phyloP scores from a whole-genome alignment of 768 basidiomycete genomes.

The Leccinum variicolor region DNA sequence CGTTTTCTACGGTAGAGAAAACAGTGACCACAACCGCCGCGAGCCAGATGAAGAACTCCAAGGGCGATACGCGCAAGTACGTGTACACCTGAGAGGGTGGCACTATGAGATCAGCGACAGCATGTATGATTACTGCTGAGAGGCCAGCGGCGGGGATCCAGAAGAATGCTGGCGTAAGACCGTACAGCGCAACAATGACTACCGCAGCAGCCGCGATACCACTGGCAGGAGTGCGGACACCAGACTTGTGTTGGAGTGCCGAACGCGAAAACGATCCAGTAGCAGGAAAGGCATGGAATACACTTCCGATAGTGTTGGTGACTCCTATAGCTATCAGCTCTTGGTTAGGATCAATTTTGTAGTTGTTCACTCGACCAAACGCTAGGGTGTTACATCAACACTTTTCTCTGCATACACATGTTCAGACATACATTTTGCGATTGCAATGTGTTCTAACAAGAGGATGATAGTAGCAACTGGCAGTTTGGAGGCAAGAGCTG shows the following conservation, averaged over 20 bases:
- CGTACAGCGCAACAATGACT: background rate
- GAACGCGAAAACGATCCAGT: background rate
- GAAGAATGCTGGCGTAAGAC: background rate
- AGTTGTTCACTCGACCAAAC: background rate
- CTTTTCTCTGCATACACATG: background rate
- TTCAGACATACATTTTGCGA: background rate
- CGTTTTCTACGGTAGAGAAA: background rate
- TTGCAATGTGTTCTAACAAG: background rate
- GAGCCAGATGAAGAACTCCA: background rate
- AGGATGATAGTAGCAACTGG: background rate
- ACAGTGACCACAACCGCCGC: background rate
- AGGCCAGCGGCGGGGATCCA: background rate
- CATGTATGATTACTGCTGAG: background rate
- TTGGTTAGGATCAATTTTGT: background rate
- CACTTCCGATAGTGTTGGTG: background rate
- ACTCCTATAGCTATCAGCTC: background rate
- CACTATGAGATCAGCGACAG: background rate
- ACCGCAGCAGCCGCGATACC: background rate
- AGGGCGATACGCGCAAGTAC: background rate
- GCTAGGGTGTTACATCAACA: background rate
- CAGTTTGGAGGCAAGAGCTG: background rate
- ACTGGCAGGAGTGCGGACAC: background rate
- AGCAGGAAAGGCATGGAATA: background rate
- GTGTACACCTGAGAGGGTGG: background rate
- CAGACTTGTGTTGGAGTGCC: background rate